These are phyloP conservation scores for Hymenoscyphus occultus DNA, from an alignment of 2,329 filamentous ascomycete genomes.

Conservation along the genomic window DNA sequence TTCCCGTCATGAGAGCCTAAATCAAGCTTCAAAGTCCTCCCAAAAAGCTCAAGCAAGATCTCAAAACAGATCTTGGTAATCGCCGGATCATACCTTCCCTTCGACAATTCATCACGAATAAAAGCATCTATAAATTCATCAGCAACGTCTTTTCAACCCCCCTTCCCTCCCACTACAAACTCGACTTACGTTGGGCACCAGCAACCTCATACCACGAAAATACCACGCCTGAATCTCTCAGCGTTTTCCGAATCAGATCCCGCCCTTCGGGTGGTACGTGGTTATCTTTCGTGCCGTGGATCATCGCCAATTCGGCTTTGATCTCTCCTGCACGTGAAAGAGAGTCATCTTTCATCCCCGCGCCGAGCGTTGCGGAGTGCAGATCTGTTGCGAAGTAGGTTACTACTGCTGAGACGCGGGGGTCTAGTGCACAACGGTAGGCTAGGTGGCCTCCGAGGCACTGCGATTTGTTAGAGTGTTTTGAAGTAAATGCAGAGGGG, in stretches of 20 bases:
- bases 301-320: slow-evolving; percentile 78
- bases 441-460: slow-evolving; percentile 65
- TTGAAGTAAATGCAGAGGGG: neutral
- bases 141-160: neutral
- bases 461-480: neutral
- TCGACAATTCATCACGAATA: slow-evolving; percentile 87
- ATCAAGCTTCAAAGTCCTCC: slow-evolving; percentile 72
- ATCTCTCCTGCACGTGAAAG: slow-evolving; percentile 62
- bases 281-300: slow-evolving; percentile 87
- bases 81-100: slow-evolving; percentile 89
- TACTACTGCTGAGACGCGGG: slow-evolving; percentile 71
- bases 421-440: slow-evolving; percentile 69
- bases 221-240: slow-evolving; percentile 70
- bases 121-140: slow-evolving; percentile 63
- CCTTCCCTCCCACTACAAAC: neutral
- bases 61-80: slow-evolving; percentile 87
- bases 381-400: slow-evolving; percentile 94
- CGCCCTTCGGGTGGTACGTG: slow-evolving; percentile 82
- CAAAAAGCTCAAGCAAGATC: slow-evolving; percentile 83
- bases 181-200: slow-evolving; percentile 74
- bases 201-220: slow-evolving; percentile 87
- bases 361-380: slow-evolving; percentile 73
- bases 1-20: slow-evolving; percentile 65
- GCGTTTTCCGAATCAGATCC: slow-evolving; percentile 77
- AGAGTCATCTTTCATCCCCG: slow-evolving; percentile 58